Evolutionary conservation across 129 eudicot genomes (phyloP), one percentile per base, ranked within the genome.

Genomic region (Ambrosia trifida): DNA sequence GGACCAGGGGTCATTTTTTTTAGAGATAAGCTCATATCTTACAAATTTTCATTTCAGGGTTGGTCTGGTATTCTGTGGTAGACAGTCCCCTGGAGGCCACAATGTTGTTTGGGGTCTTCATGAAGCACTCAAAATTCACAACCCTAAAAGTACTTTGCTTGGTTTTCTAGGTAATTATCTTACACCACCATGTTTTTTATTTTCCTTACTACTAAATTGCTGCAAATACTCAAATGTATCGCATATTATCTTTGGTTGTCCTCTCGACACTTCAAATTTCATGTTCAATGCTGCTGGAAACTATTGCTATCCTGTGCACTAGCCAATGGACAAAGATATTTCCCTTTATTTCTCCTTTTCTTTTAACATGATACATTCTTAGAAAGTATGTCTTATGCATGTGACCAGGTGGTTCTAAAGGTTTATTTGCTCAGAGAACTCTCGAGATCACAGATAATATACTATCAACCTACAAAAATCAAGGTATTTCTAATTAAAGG

Each of bases 1-100:
- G 28, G 28, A 24, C 28, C 28, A 24, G 28, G 28, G 28, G 28
- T 24, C 28, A n/a, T 24, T 24, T 24, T 24, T 24, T 24, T 24
- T 24, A 24, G 28, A 24, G 28, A 24, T 24, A 24, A 24, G 1
- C 28, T 68, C 32, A 68, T 47, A 68, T 33, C 43, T 47, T 62
- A 47, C 30, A 43, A 62, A 1, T 51, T 54, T 77, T 38, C 12
- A 68, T 24, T 59, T 41, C 91, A 91, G 96, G 84, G 97, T 91
- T 47, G 96, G 97, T 30, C 57, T 91, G 53, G 93, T 88, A 36
- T 91, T 91, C 82, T 88, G 89, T 41, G 97, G 96, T 57, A 82
- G 97, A 76, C 96, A 91, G 63, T 91, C 97, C 65, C 96, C 96
- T 67, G 96, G 97, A 80, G 97, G 97, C 63, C 97, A 91, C 78